Conservation (phyloP, 352 stramenopile genomes). For the Globisporangium megalacanthum region DNA sequence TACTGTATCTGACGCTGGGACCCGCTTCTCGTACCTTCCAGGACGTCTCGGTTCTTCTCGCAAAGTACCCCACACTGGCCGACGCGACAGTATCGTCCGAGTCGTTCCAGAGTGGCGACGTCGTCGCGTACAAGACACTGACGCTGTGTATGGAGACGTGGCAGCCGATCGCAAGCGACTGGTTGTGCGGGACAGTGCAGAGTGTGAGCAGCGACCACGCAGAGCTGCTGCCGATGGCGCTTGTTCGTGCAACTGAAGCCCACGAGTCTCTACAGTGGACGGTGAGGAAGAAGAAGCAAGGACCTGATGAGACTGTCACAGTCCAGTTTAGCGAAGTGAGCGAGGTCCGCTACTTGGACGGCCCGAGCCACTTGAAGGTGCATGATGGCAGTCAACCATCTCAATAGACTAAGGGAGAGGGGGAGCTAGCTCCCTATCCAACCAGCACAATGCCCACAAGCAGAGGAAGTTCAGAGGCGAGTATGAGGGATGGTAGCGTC, state of each 20-base stretch:
- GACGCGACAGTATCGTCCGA: constrained; percentile 2
- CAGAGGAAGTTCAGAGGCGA: background rate
- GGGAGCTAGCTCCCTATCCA: background rate
- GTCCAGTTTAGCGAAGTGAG: constrained; percentile 31
- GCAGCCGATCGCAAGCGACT: constrained; percentile 63
- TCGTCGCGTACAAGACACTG: constrained; percentile 73
- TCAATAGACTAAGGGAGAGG: background rate
- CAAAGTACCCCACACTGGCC: constrained; percentile 18
- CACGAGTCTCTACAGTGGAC: constrained; percentile 12
- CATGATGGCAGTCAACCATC: background rate
- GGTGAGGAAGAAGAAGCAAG: constrained; percentile 1
- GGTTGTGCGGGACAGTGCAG: constrained; percentile 46
- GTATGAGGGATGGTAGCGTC: background rate
- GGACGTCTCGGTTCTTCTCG: constrained; percentile 25
- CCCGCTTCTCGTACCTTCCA: constrained; percentile 7
- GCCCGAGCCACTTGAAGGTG: constrained; percentile 22
- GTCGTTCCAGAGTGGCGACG: constrained; percentile 30
- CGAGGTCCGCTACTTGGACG: constrained; percentile 44
- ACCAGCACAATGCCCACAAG: too few relatives aligned
- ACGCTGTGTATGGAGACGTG: constrained; percentile 74
- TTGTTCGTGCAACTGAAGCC: background rate
- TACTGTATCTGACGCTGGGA: background rate
- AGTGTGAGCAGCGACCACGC: background rate
- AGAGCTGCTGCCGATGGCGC: constrained; percentile 1
- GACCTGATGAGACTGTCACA: background rate